Base-by-base conservation (phyloP, 768 basidiomycete genomes). In the Russula lepida region DNA sequence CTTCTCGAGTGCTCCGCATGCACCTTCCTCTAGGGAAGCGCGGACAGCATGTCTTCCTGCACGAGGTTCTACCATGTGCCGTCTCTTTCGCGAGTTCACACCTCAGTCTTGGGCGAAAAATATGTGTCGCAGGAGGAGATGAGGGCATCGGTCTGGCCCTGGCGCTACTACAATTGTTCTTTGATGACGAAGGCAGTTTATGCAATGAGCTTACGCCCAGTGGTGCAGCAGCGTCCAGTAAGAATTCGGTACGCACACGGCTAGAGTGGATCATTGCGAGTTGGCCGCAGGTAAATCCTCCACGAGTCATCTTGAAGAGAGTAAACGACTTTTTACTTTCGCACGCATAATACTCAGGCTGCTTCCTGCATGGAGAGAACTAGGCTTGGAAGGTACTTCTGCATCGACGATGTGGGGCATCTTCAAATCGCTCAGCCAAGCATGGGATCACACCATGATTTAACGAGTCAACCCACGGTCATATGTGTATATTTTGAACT, bases 261-360 rank as follows among this genome's bases (percentile, higher is more conserved):
- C 76, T 98, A 37, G 86, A 98, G 69, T 92, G 89, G 90, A 83
- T 98, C 51, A 87, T 94, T 60, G 77, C 86, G 21, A 85, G 82
- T 65, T 75, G 80, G 54, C 88, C 89, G 5, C 75, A 77, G 56
- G 88, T 85, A 3, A 97, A 97, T 69, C 94, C 95, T 0, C 85
- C 89, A 12, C 81, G 93, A 44, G 78, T 83, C 17, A 91, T 88
- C 9, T 77, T 98, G 61, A 90, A 90, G 71, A 74, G 85, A 15
- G 81, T 90, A 47, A 92, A 93, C 68, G 84, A 87, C 65, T 88
- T 79, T 64, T 71, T 91, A 6, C 78, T 93, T 66, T 80, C 82
- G 7, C 33, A n/a, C n/a, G n/a, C n/a, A n/a, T n/a, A n/a, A n/a
- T n/a, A n/a, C n/a, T n/a, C n/a, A n/a, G n/a, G n/a, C n/a, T n/a